These are phyloP conservation scores for Dendrobium catenatum DNA, from an alignment of 106 monocot species.

Conservation along the genomic window DNA sequence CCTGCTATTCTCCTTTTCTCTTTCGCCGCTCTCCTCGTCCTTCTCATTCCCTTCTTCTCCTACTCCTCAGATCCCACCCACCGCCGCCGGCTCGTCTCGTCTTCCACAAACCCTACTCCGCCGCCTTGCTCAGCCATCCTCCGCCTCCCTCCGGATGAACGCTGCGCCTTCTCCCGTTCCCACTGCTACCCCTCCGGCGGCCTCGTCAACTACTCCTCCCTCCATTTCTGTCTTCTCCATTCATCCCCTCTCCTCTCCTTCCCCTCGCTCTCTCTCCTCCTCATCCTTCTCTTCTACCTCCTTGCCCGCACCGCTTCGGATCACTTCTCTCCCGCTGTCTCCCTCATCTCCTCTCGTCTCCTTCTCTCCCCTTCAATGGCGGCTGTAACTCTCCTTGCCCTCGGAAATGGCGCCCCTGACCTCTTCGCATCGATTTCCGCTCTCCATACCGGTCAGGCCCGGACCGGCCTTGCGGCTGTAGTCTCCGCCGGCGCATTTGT, in stretches of 20 bases:
- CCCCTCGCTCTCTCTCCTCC: slow-evolving; percentile 41
- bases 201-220: slow-evolving; percentile 45
- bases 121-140: slow-evolving; percentile 14
- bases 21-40: slow-evolving; percentile 10
- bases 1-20: slow-evolving; percentile 1
- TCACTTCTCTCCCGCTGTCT: slow-evolving; percentile 61
- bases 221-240: slow-evolving; percentile 31
- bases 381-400: slow-evolving; percentile 91
- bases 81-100: slow-evolving; percentile 6
- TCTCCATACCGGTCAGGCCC: slow-evolving; percentile 50
- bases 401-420: slow-evolving; percentile 94
- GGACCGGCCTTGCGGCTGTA: slow-evolving; percentile 76
- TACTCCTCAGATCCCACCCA: slow-evolving; percentile 3
- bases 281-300: slow-evolving; percentile 56
- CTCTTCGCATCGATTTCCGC: slow-evolving; percentile 75
- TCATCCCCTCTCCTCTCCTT: slow-evolving; percentile 26
- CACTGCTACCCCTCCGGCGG: slow-evolving; percentile 15
- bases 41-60: slow-evolving; percentile 13
- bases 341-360: slow-evolving; percentile 50
- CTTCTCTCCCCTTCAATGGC: slow-evolving; percentile 69
- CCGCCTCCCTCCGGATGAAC: slow-evolving; percentile 9
- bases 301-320: slow-evolving; percentile 33
- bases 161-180: slow-evolving; percentile 19
- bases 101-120: not conserved
- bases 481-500: slow-evolving; percentile 96